Evolutionary conservation across 768 basidiomycete genomes (phyloP).

Genomic region (Leccinum subtestaceum): DNA sequence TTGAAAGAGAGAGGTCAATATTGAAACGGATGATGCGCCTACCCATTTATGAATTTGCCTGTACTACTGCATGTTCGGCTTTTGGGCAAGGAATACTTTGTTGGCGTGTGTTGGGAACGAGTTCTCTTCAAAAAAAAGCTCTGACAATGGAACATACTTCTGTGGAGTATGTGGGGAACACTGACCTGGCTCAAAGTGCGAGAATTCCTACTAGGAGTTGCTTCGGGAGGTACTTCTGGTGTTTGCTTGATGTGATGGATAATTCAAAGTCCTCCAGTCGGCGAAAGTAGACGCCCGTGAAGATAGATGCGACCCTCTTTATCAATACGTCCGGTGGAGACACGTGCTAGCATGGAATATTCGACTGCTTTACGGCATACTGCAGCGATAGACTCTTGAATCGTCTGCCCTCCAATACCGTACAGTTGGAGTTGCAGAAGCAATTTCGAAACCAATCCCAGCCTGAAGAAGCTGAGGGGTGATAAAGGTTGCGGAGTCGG

Average conservation of each 20-base stretch:
- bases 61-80: slow-evolving; percentile 10
- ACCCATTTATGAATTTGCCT: slow-evolving; percentile 20
- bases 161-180: no score
- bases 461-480: background rate
- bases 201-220: background rate
- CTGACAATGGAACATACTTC: no score
- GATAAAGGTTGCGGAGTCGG: background rate
- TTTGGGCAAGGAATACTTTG: slow-evolving; percentile 11
- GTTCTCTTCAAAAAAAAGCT: slow-evolving; percentile 12
- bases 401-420: background rate
- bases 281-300: background rate
- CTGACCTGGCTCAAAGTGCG: background rate
- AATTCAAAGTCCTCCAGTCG: background rate
- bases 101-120: slow-evolving; percentile 11
- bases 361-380: background rate
- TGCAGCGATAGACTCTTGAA: background rate
- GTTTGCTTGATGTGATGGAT: background rate
- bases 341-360: fast-evolving
- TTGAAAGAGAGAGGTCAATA: fast-evolving
- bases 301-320: fast-evolving
- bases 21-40: fast-evolving
- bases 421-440: background rate
- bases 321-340: background rate
- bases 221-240: fast-evolving
- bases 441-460: background rate